Evolutionary conservation across 257 asterid species (phyloP).

Genomic region (Gentiana straminea): DNA sequence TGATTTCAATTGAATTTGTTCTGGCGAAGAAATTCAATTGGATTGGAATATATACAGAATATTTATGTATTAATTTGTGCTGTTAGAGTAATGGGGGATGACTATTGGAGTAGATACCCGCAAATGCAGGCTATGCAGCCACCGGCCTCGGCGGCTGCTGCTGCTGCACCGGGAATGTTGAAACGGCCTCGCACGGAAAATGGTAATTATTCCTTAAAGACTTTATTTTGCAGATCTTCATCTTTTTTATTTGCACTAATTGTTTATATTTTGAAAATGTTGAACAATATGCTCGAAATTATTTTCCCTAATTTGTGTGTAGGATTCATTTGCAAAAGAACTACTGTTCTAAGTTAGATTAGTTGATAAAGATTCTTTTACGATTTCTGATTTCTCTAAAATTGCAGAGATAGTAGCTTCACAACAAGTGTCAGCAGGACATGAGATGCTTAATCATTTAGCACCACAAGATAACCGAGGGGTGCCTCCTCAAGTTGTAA

Average conservation of each 20-base stretch:
- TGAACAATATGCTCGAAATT: not conserved
- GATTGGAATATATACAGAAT: too few species aligned
- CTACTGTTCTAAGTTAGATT: not conserved
- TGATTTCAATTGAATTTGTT: too few species aligned
- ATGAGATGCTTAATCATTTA: conserved; percentile 21
- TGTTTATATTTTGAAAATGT: not conserved
- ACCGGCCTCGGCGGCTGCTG: not conserved
- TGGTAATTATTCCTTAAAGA: conserved; percentile 13
- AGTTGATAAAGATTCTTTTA: not conserved
- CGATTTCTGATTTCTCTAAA: conserved; percentile 4
- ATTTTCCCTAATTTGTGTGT: not conserved
- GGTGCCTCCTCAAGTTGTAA: conserved; percentile 14
- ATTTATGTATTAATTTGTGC: not conserved
- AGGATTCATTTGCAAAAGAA: not conserved
- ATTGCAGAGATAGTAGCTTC: conserved; percentile 20
- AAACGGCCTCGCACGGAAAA: conserved; percentile 39
- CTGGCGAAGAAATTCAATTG: too few species aligned
- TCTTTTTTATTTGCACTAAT: not conserved
- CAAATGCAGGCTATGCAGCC: conserved; percentile 12
- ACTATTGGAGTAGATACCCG: conserved; percentile 31
- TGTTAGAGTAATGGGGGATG: conserved; percentile 32
- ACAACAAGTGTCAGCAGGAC: conserved; percentile 18
- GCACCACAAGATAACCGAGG: conserved; percentile 25
- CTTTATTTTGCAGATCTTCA: not conserved
- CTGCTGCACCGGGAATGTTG: conserved; percentile 15